phyloP scores from a whole-genome alignment of 345 rosid genomes.

The Zanthoxylum bungeanum region DNA sequence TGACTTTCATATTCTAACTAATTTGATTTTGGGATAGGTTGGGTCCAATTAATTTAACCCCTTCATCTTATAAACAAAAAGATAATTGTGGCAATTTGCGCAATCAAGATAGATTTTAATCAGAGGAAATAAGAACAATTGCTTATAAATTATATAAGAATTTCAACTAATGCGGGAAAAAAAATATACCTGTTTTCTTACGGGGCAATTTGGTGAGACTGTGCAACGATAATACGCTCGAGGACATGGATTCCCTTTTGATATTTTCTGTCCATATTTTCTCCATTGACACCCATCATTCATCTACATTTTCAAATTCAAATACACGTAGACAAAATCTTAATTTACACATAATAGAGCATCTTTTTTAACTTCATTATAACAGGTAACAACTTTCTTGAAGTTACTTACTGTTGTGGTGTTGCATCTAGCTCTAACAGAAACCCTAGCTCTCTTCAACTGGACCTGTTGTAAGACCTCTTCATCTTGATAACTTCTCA shows the following conservation, averaged over 20 bases:
- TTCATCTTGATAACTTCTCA: slow-evolving; percentile 38
- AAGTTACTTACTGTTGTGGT: slow-evolving; percentile 55
- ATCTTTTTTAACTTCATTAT: background rate
- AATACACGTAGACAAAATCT: background rate
- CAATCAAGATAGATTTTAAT: too few species aligned
- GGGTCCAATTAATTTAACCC: too few species aligned
- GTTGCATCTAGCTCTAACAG: slow-evolving; percentile 81
- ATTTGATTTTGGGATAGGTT: too few species aligned
- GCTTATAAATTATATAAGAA: background rate
- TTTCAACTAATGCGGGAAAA: background rate
- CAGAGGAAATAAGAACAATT: too few species aligned
- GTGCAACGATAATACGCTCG: slow-evolving; percentile 33
- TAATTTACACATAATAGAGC: background rate
- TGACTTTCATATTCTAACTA: too few species aligned
- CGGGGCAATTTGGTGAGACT: slow-evolving; percentile 25
- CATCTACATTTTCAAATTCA: slow-evolving; percentile 14
- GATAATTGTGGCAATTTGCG: too few species aligned
- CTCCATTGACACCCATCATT: slow-evolving; percentile 38
- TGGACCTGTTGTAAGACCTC: slow-evolving; percentile 42
- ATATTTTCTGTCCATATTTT: slow-evolving; percentile 31
- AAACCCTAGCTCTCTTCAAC: slow-evolving; percentile 74
- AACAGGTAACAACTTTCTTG: background rate
- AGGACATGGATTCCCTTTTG: slow-evolving; percentile 31
- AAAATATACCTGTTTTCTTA: slow-evolving; percentile 25
- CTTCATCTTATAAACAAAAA: too few species aligned